Evolutionary conservation across 2,329 filamentous ascomycete genomes (phyloP).

Genomic region (Aspergillus floridensis): DNA sequence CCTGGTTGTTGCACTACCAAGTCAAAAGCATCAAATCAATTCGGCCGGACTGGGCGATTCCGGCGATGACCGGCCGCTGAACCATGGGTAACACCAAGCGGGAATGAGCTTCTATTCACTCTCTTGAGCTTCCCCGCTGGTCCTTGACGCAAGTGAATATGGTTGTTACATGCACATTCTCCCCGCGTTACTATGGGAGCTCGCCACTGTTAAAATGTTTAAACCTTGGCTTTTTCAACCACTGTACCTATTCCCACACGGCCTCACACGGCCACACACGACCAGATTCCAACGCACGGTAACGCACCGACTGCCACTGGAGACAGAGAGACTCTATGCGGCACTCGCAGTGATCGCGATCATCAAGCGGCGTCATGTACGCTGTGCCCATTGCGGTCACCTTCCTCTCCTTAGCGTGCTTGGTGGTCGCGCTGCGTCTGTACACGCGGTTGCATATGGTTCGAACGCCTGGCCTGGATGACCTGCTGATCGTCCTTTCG

Average conservation of each 20-base stretch:
- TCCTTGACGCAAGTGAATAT: conserved; percentile 19
- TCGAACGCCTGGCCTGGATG: conserved; percentile 27
- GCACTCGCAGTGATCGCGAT: background rate
- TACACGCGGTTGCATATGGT: conserved; percentile 24
- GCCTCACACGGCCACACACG: background rate
- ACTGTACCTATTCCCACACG: background rate
- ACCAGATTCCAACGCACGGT: background rate
- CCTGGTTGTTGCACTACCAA: background rate
- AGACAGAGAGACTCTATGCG: background rate
- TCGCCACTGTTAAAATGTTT: background rate
- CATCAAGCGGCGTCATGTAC: conserved; percentile 21
- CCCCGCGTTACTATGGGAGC: background rate
- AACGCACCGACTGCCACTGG: background rate
- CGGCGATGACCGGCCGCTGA: background rate
- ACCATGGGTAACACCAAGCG: background rate
- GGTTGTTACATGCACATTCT: background rate
- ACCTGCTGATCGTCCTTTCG: conserved; percentile 24
- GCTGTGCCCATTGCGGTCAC: conserved; percentile 19
- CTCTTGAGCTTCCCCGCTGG: background rate
- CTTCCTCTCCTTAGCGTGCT: conserved; percentile 19
- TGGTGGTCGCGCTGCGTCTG: conserved; percentile 24
- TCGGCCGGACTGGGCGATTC: background rate
- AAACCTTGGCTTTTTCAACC: background rate
- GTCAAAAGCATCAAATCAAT: background rate
- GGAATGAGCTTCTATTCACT: background rate